These are phyloP conservation scores for Pythium diclinum DNA, from an alignment of 352 stramenopile genomes.

Conservation along the genomic window DNA sequence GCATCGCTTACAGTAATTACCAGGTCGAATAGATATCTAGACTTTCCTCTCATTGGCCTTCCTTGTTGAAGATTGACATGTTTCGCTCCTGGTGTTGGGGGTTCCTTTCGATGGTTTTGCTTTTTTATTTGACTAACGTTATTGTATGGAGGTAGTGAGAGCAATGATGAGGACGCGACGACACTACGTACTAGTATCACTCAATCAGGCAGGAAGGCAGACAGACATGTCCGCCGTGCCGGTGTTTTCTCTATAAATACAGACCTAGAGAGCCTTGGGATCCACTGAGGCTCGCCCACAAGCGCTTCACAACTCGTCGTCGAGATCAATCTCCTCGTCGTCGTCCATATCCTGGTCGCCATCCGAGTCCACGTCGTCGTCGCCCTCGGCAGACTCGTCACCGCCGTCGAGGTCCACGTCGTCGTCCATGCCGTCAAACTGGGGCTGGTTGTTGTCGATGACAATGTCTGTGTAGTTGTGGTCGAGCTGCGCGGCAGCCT, in stretches of 20 bases:
- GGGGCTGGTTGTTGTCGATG: conserved; percentile 59
- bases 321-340: conserved; percentile 67
- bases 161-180: neutral
- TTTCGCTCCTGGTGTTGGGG: neutral
- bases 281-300: neutral
- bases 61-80: too few species aligned
- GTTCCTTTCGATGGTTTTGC: conserved; percentile 10
- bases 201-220: neutral
- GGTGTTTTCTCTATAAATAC: conserved; percentile 69
- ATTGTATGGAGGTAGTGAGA: neutral
- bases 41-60: neutral
- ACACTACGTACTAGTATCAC: conserved; percentile 2
- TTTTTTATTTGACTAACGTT: conserved; percentile 8
- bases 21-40: conserved; percentile 4
- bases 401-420: conserved; percentile 69
- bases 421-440: conserved; percentile 43
- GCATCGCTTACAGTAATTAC: conserved; percentile 6
- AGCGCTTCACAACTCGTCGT: conserved; percentile 30
- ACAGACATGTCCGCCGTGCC: neutral
- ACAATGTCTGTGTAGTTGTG: conserved; percentile 90
- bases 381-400: conserved; percentile 41
- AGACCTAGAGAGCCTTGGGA: conserved; percentile 28
- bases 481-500: conserved; percentile 80
- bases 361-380: conserved; percentile 63
- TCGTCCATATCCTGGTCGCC: conserved; percentile 68